Conservation (phyloP, 2,329 filamentous ascomycete species). For the Aspergillus sp. region DNA sequence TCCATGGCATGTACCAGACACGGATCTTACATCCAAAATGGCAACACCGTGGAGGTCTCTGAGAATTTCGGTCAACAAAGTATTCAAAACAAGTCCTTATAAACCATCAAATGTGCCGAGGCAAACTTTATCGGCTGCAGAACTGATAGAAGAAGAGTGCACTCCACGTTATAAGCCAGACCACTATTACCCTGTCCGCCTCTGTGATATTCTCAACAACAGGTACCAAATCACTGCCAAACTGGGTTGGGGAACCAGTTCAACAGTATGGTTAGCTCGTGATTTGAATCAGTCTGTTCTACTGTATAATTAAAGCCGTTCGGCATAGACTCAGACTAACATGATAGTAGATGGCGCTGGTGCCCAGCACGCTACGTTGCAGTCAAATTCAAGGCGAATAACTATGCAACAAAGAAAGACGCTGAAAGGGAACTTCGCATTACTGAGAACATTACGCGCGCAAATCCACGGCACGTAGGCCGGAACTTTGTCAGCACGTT, state of each 20-base stretch:
- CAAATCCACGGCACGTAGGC: constrained; percentile 33
- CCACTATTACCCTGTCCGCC: constrained; percentile 19
- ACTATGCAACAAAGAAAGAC: constrained; percentile 20
- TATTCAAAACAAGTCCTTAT: neutral
- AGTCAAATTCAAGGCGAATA: constrained; percentile 38
- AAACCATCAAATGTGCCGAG: constrained; percentile 3
- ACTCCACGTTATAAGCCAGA: constrained; percentile 17
- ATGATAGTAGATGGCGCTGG: constrained; percentile 26
- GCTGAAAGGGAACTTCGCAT: constrained; percentile 36
- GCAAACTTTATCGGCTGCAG: constrained; percentile 11
- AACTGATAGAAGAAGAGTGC: constrained; percentile 18
- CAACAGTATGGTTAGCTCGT: constrained; percentile 46
- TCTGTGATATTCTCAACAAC: constrained; percentile 29
- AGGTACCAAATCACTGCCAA: constrained; percentile 44
- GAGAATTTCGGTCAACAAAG: neutral
- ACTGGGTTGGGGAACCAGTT: constrained; percentile 43
- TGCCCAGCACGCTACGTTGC: constrained; percentile 33
- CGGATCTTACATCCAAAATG: no score
- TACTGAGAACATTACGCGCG: constrained; percentile 31
- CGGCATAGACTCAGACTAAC: constrained; percentile 11
- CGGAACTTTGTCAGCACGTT: constrained; percentile 35
- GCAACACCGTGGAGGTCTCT: neutral
- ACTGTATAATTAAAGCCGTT: neutral
- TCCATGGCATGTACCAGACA: no score
- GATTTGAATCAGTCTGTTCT: constrained; percentile 28